Base-by-base conservation (phyloP, 75 land plant species). In the Cunninghamia lanceolata region DNA sequence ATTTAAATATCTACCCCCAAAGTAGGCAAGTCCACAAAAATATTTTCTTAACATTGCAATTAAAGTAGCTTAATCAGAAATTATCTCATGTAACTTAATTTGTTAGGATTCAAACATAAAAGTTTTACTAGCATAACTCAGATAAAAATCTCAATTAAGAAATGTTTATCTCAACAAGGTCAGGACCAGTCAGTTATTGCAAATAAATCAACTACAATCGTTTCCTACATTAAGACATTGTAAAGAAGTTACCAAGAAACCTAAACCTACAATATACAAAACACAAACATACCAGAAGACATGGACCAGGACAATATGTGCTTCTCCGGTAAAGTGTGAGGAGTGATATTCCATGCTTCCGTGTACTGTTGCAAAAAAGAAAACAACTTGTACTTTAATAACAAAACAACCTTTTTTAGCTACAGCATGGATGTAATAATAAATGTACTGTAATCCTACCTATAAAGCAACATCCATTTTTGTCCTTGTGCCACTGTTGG, bases 321-420 rank as follows among this genome's bases (percentile, higher is more conserved):
- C 97, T 95, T 85, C 92, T 92, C 83, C 97, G 89, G 84, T 97
- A 97, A 66, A 97, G 92, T 4, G 96, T 95, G 52, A 93, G 91
- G 84, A 97, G 94, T 14, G 99, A 97, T 83, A 97, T 94, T 25
- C 99, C 98, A 92, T 97, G 95, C 87, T 90, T 93, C 96, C 94
- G 91, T 59, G 99, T 97, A 85, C 99, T 97, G 91, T 88, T 82
- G 46, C 70, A 56, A 53, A 80, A 86, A 16, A 54, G 83, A 10
- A 43, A 87, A 45, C 80, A 4, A 82, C 68, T 86, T 38, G 68
- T 59, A 86, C 42, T 35, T 76, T 34, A 59, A 6, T 36, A 10
- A 38, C 16, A 16, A 38, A 53, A 30, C 34, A 40, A 73, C 52
- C 21, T 30, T 25, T 15, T 74, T 74, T 30, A 46, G 50, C 46